Evolutionary conservation across 768 basidiomycete genomes (phyloP), one percentile per base, ranked within the genome.

Genomic region (Tulasnella sp.): DNA sequence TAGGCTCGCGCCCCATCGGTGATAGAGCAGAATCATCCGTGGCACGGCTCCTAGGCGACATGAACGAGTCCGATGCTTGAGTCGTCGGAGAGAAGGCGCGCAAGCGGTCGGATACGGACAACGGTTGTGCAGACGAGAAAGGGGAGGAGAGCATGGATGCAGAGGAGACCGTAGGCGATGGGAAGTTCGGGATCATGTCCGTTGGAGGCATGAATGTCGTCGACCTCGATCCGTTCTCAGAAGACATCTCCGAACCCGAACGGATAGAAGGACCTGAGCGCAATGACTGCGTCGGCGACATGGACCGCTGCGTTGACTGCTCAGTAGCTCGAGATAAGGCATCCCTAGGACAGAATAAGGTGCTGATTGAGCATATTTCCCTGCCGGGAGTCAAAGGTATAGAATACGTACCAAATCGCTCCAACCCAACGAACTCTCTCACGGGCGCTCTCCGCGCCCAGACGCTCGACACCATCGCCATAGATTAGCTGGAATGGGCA

Each of bases 401-500:
- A n/a, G n/a, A n/a, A n/a, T 1, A 74, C 82, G 50, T 67, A 91
- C 93, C 88, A 92, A 56, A 96, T 79, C 3, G 89, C 80, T 66
- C 87, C 88, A 11, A 94, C 90, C 93, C 93, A 96, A 70, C 85
- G 82, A 53, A 90, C 85, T 65, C 92, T 77, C 69, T 93, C 88
- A 60, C 86, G 70, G 5, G 91, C 78, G 64, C 88, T 92, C 68
- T 94, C 92, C n/a, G 88, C 85, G 4, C 85, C 92, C 24, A 96
- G 69, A 7, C 93, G 73, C 69, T 96, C 93, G 1, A 92, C 83
- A 1, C 93, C 92, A 69, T 96, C 93, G 10, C 80, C 78, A 68
- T 96, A 96, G 34, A 92, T 68, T 75, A 96, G 79, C 68, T 94
- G 91, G 72, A 96, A 95, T 0, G 92, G 92, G 59, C 89, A 89